phyloP scores from a whole-genome alignment of 176 grass and related monocot species.

The Pharus latifolius region DNA sequence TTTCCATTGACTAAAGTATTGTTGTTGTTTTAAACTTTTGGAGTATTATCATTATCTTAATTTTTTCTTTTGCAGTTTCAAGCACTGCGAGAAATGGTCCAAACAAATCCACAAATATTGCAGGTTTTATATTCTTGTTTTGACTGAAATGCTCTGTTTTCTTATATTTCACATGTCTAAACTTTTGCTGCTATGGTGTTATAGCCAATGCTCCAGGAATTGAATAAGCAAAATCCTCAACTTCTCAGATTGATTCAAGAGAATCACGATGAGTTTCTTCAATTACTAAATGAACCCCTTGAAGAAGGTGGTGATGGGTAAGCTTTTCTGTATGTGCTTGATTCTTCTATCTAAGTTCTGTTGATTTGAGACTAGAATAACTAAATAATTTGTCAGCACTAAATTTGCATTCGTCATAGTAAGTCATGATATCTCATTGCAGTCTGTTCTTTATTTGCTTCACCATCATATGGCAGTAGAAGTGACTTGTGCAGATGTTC shows the following conservation, averaged over 20 bases:
- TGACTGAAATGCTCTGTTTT: conserved; percentile 1
- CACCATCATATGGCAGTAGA: neutral
- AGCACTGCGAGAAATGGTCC: conserved; percentile 81
- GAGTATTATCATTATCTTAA: conserved; percentile 13
- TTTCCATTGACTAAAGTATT: neutral
- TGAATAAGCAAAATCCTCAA: conserved; percentile 91
- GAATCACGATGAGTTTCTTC: conserved; percentile 88
- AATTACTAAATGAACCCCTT: conserved; percentile 70
- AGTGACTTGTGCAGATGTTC: neutral
- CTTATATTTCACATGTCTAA: neutral
- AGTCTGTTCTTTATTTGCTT: neutral
- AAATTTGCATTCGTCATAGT: neutral
- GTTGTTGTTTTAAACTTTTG: neutral
- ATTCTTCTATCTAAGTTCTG: neutral
- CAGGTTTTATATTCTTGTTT: conserved; percentile 45
- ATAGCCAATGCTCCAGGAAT: conserved; percentile 92
- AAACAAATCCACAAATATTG: conserved; percentile 93
- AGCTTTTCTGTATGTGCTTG: conserved; percentile 1
- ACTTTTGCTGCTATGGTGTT: conserved; percentile 20
- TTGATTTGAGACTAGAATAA: too few species aligned
- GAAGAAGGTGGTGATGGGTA: conserved; percentile 81
- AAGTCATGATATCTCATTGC: neutral
- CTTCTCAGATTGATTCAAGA: conserved; percentile 87
- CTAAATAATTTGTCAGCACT: neutral
- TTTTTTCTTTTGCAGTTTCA: conserved; percentile 69